A percentile compares a stretch with the other conserved stretches of the same genome.
Conservation (phyloP, 139 green algal genomes). For the Chlorella sp. region DNA sequence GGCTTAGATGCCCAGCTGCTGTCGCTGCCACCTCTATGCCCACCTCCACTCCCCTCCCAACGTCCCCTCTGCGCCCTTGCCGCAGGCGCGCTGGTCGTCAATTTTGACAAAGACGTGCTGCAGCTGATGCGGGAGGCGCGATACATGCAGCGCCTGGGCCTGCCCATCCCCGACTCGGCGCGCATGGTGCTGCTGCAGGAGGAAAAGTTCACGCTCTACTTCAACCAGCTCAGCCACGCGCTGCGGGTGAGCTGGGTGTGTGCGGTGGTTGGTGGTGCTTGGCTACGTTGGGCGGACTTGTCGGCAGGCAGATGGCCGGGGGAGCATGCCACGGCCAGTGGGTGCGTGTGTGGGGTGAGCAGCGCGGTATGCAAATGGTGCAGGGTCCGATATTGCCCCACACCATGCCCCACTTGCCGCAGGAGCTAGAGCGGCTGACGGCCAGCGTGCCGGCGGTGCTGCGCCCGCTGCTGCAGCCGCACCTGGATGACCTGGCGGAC, state of each 20-base stretch:
- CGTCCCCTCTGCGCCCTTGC: background rate
- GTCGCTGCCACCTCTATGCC: too few relatives aligned
- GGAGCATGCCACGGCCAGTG: background rate
- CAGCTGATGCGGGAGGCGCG: slow-evolving; percentile 90
- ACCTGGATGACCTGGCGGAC: slow-evolving; percentile 88
- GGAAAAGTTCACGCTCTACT: slow-evolving; percentile 89
- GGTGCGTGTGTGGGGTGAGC: background rate
- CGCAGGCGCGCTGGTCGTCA: slow-evolving; percentile 73
- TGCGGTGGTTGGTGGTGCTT: background rate
- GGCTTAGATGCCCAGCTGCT: too few relatives aligned
- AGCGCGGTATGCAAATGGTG: background rate
- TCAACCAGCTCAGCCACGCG: slow-evolving; percentile 78
- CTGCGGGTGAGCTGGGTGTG: slow-evolving; percentile 44
- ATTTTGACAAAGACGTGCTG: slow-evolving; percentile 92
- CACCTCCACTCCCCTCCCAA: too few relatives aligned
- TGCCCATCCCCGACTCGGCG: slow-evolving; percentile 83
- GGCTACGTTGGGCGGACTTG: too few relatives aligned
- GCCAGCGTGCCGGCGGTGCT: slow-evolving; percentile 62
- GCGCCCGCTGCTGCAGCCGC: slow-evolving; percentile 81
- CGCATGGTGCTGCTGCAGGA: slow-evolving; percentile 86
- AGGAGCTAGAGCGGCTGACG: slow-evolving; percentile 78
- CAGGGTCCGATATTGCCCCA: background rate
- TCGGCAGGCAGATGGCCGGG: background rate
- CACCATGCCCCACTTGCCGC: background rate
- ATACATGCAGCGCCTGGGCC: slow-evolving; percentile 86